Evolutionary conservation across 2,329 filamentous ascomycete species (phyloP), one percentile per base, ranked within the genome.

Genomic region (Hymenoscyphus linearis): DNA sequence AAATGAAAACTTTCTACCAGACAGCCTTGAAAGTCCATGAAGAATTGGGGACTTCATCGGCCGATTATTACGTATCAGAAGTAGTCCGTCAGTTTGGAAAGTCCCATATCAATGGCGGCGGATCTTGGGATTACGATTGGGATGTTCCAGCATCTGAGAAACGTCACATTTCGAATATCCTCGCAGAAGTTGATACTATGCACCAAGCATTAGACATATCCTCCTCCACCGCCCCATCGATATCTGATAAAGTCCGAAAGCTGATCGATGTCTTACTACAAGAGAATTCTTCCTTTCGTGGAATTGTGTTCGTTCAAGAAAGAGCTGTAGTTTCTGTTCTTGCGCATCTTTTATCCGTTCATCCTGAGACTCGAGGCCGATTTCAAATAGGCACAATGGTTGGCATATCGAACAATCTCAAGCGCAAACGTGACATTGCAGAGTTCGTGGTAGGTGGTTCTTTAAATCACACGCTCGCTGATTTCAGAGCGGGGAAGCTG

Each of bases 221-320:
- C 18, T 56, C 62, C 37, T 64, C 68, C 35, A 14, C 47, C 62
- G 22, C 31, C 62, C 50, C 13, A 6, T 27, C 53, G 31, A 67
- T 87, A 0, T 85, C 87, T 0, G 69, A 80, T n/a, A 91, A 91
- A 68, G 77, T 83, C 2, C 67, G 71, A 18, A 72, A 75, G 5
- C 75, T 93, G 16, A 72, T 91, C 2, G 74, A 82, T 4, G 79
- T 88, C 16, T 65, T 83, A 1, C 65, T 83, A 1, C 71, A 75
- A 13, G 72, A 80, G 1, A 72, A 78, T 1, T 72, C 77, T 0
- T 73, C 78, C 0, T 79, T 82, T 3, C 64, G 65, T 9, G 78
- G 86, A 0, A 85, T 93, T 16, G 74, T 92, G 0, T 93, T 93
- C 66, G 88, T 84, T 26, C 77, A 82, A 61, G 83, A 89, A 68